Conservation (phyloP, 371 early-diverging fungal genomes). For the Mucor circinelloides region DNA sequence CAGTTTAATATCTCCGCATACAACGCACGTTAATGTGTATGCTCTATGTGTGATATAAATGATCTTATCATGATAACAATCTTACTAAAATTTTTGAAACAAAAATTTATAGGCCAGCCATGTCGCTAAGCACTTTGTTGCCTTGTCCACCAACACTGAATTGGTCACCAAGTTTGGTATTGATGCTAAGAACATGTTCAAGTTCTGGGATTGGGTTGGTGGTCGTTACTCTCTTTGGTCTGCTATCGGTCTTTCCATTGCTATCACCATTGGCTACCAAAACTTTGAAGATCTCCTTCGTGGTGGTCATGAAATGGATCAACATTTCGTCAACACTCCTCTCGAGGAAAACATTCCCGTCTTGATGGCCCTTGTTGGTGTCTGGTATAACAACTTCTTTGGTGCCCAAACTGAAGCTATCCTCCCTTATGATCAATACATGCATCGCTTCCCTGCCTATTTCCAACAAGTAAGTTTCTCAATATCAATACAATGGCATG, state of each 20-base stretch:
- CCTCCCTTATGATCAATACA: conserved; percentile 98
- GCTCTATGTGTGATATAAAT: neutral
- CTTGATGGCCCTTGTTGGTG: conserved; percentile 90
- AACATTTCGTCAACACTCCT: conserved; percentile 89
- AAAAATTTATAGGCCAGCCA: conserved; percentile 57
- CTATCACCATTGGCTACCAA: conserved; percentile 93
- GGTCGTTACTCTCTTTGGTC: conserved; percentile 99
- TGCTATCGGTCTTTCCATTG: conserved; percentile 97
- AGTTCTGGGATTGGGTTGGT: conserved; percentile 99
- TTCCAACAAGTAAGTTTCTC: conserved; percentile 85
- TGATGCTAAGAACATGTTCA: conserved; percentile 93
- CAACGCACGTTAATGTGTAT: neutral
- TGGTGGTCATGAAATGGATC: conserved; percentile 97
- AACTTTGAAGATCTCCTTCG: conserved; percentile 92
- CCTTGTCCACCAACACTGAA: conserved; percentile 95
- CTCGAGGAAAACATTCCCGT: conserved; percentile 93
- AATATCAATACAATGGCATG: neutral
- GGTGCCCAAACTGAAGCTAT: conserved; percentile 96
- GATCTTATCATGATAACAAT: conserved; percentile 25
- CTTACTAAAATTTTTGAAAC: conserved; percentile 16
- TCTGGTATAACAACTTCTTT: conserved; percentile 98
- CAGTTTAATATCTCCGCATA: neutral
- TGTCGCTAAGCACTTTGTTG: conserved; percentile 99
- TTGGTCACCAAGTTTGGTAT: conserved; percentile 94
- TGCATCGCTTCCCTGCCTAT: conserved; percentile 96